These are phyloP conservation scores for Phialophora chinensis DNA, from an alignment of 2,329 filamentous ascomycete species.

Conservation along the genomic window DNA sequence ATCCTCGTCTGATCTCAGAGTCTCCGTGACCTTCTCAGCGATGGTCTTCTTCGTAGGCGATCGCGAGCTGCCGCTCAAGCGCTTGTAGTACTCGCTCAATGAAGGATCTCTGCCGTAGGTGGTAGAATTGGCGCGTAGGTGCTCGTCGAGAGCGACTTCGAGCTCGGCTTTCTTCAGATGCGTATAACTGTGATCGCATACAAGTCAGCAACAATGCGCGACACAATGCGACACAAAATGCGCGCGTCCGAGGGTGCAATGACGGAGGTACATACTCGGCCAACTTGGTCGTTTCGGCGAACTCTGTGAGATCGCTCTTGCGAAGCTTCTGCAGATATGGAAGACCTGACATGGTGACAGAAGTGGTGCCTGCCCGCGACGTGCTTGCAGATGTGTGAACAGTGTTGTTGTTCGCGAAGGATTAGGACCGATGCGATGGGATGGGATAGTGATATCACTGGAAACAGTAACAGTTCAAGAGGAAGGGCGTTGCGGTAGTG, in stretches of 20 bases:
- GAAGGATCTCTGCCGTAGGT: conserved; percentile 67
- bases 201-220: conserved; percentile 34
- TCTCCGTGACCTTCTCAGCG: conserved; percentile 45
- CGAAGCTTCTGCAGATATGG: conserved; percentile 81
- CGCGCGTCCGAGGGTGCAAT: conserved; percentile 26
- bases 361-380: conserved; percentile 1
- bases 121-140: conserved; percentile 71
- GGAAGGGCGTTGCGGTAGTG: conserved; percentile 12
- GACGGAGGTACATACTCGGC: conserved; percentile 66
- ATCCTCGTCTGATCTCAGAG: conserved; percentile 48
- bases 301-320: conserved; percentile 77
- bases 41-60: conserved; percentile 65
- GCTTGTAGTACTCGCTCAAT: conserved; percentile 78
- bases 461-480: conserved; percentile 4
- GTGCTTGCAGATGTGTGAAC: conserved; percentile 1
- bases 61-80: conserved; percentile 60
- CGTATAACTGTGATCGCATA: conserved; percentile 37
- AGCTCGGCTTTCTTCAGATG: conserved; percentile 52
- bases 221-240: conserved; percentile 18
- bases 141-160: conserved; percentile 74
- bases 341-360: conserved; percentile 63
- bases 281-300: conserved; percentile 63
- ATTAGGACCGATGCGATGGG: conserved; percentile 9
- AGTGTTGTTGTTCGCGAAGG: conserved; percentile 3
- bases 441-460: conserved; percentile 10